These are phyloP conservation scores for Gypsophila paniculata DNA, from an alignment of 179 eudicot genomes.

Conservation along the genomic window DNA sequence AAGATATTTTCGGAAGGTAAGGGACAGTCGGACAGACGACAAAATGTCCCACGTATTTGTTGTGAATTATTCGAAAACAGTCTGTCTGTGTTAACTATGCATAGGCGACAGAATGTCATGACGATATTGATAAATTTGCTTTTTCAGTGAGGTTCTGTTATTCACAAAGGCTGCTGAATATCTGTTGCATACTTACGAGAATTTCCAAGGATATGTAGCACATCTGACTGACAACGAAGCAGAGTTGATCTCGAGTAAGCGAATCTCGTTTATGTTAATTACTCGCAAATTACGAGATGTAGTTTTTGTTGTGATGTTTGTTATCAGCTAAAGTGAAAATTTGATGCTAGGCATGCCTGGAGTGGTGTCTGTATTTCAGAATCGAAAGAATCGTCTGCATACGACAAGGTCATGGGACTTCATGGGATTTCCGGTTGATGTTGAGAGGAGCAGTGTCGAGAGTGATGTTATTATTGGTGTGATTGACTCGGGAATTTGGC, in stretches of 20 bases:
- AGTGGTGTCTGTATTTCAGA: conserved; percentile 61
- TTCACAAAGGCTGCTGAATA: conserved; percentile 2
- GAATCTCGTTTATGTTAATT: not conserved
- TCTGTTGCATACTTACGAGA: conserved; percentile 17
- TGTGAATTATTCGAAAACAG: too few species aligned
- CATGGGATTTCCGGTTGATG: conserved; percentile 38
- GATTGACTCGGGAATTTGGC: conserved; percentile 58
- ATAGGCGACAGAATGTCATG: not conserved
- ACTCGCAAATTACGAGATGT: not conserved
- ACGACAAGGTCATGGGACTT: conserved; percentile 91
- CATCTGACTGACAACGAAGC: conserved; percentile 18
- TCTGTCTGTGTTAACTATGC: not conserved
- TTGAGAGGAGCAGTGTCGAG: conserved; percentile 22
- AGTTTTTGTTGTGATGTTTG: not conserved
- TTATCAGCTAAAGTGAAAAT: not conserved
- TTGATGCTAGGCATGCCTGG: not conserved
- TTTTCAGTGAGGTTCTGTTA: not conserved
- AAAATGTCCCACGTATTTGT: too few species aligned
- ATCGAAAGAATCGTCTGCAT: conserved; percentile 38
- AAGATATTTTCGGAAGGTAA: conserved; percentile 1
- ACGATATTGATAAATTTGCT: not conserved
- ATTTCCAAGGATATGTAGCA: conserved; percentile 19
- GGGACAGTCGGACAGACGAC: too few species aligned
- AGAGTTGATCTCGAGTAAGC: conserved; percentile 1
- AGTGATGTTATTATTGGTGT: conserved; percentile 49